A percentile compares a stretch with the other conserved stretches of the same genome.
These are phyloP conservation scores for Paspalum notatum DNA, from an alignment of 176 grass and related monocot species.

Conservation along the genomic window DNA sequence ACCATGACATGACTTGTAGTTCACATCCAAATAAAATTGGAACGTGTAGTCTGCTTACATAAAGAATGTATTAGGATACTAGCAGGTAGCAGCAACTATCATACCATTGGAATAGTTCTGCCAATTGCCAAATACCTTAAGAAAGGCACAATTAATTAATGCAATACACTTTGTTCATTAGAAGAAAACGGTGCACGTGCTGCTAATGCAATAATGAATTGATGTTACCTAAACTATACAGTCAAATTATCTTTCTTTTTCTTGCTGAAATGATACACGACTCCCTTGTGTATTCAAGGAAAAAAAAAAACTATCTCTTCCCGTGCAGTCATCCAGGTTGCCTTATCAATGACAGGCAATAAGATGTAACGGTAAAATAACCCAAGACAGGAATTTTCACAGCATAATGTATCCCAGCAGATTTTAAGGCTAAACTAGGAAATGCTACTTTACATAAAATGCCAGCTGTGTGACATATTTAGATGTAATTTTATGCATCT, in stretches of 20 bases:
- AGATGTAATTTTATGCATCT: background rate
- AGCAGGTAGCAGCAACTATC: background rate
- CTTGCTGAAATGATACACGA: too few relatives aligned
- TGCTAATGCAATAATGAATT: background rate
- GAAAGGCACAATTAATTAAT: background rate
- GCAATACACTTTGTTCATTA: background rate
- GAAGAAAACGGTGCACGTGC: background rate
- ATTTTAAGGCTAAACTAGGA: background rate
- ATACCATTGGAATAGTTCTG: background rate
- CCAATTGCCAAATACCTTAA: background rate
- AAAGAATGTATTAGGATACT: background rate
- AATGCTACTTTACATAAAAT: constrained; percentile 7
- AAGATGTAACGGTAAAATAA: background rate
- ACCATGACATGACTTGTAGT: background rate
- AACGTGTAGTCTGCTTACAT: background rate
- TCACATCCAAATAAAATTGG: background rate
- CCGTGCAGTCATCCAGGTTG: background rate
- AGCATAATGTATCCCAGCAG: background rate
- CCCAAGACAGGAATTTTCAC: background rate
- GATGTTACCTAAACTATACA: constrained; percentile 17
- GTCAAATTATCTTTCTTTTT: background rate
- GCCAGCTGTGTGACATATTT: background rate
- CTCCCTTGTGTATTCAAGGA: too few relatives aligned
- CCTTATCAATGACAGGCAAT: background rate
- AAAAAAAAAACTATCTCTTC: too few relatives aligned